Conservation (phyloP, 139 green algal genomes). For the Chlorella sp. region DNA sequence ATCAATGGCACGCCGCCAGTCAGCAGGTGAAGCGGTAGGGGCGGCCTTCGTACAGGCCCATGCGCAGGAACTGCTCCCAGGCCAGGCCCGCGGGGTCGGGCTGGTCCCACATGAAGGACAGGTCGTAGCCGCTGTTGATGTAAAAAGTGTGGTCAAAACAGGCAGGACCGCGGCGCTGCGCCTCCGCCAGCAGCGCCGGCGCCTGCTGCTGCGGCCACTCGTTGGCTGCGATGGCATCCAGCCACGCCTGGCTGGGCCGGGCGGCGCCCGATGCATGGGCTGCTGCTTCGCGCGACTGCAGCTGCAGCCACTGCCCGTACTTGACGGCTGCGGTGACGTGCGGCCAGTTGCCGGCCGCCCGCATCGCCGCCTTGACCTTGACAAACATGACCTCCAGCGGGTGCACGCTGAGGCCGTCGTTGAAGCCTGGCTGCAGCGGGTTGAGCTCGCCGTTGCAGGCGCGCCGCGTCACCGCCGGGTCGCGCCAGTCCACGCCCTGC, state of each 20-base stretch:
- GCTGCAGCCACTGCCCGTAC: slow-evolving; percentile 42
- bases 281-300: not conserved
- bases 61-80: slow-evolving; percentile 50
- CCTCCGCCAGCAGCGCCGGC: slow-evolving; percentile 23
- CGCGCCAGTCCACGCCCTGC: slow-evolving; percentile 35
- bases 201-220: slow-evolving; percentile 29
- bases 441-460: slow-evolving; percentile 49
- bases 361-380: slow-evolving; percentile 77
- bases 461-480: not conserved
- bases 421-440: slow-evolving; percentile 52
- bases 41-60: slow-evolving; percentile 50
- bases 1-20: not conserved
- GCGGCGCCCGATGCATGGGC: not conserved
- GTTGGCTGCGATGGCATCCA: slow-evolving; percentile 22
- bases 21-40: slow-evolving; percentile 48
- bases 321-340: slow-evolving; percentile 35
- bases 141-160: slow-evolving; percentile 56
- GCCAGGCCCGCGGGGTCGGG: slow-evolving; percentile 21
- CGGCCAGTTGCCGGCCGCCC: slow-evolving; percentile 41
- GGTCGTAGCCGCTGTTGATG: slow-evolving; percentile 42
- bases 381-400: slow-evolving; percentile 85
- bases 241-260: not conserved
- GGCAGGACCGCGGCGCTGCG: slow-evolving; percentile 34
- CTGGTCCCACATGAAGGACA: slow-evolving; percentile 39
- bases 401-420: slow-evolving; percentile 76